Conservation (phyloP, 495 filamentous ascomycete species). For the Hypoxylon trugodes region DNA sequence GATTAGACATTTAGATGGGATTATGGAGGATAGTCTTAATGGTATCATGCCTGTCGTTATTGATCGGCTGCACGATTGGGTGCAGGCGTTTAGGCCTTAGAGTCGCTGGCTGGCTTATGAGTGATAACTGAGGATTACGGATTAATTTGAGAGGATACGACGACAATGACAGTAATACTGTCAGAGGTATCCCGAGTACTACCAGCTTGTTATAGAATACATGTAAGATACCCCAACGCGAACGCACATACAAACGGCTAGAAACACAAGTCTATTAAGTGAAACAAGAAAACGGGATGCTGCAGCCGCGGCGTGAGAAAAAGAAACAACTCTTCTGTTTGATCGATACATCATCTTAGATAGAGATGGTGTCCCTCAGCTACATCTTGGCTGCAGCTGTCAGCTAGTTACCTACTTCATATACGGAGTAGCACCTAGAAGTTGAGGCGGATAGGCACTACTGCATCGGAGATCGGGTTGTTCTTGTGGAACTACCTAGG, state of each 20-base stretch:
- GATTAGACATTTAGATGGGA: slow-evolving; percentile 80
- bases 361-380: no score
- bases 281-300: slow-evolving; percentile 23
- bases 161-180: neutral
- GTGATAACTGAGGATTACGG: neutral
- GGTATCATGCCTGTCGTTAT: slow-evolving; percentile 92
- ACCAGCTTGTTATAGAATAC: neutral
- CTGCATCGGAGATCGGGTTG: slow-evolving; percentile 20
- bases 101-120: neutral
- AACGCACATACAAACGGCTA: slow-evolving; percentile 17
- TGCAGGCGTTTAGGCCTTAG: slow-evolving; percentile 86
- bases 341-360: no score
- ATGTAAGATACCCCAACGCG: slow-evolving; percentile 21
- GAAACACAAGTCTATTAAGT: slow-evolving; percentile 19
- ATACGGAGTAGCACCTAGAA: slow-evolving; percentile 1
- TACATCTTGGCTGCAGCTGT: slow-evolving; percentile 11
- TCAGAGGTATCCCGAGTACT: neutral
- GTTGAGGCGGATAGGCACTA: slow-evolving; percentile 4
- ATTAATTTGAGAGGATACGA: neutral
- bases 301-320: slow-evolving; percentile 29
- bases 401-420: neutral
- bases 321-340: slow-evolving; percentile 17
- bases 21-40: slow-evolving; percentile 89
- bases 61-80: slow-evolving; percentile 91
- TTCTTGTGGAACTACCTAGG: neutral